These are phyloP conservation scores for Rosellinia necatrix DNA, from an alignment of 2,329 filamentous ascomycete genomes.

Conservation along the genomic window DNA sequence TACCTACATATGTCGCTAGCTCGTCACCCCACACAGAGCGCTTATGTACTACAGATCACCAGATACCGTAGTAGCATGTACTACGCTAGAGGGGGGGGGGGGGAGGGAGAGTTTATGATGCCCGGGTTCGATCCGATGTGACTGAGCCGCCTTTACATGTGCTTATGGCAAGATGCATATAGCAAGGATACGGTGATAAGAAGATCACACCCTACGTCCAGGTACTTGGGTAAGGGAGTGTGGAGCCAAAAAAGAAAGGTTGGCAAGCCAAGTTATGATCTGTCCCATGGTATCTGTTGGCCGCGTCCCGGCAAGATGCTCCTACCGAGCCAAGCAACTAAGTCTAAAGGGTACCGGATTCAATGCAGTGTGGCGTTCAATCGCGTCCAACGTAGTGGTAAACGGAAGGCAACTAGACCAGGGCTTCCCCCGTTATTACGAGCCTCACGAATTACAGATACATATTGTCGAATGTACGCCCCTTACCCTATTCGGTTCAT, in stretches of 20 bases:
- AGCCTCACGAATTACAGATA: constrained; percentile 11
- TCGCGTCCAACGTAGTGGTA: constrained; percentile 1
- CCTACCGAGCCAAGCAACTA: constrained; percentile 7
- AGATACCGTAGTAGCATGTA: no score
- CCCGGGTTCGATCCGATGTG: constrained; percentile 19
- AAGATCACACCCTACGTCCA: constrained; percentile 11
- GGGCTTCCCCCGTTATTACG: constrained; percentile 2
- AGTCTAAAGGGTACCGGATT: not conserved
- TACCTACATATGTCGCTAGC: not conserved
- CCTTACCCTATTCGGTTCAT: constrained; percentile 5
- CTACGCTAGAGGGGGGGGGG: constrained; percentile 8
- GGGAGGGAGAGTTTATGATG: constrained; percentile 5
- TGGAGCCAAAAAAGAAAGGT: not conserved
- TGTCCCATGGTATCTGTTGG: not conserved
- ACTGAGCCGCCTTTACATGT: constrained; percentile 12
- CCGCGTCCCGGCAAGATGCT: constrained; percentile 7
- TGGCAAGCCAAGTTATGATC: constrained; percentile 9
- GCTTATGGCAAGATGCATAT: constrained; percentile 5
- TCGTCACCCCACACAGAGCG: constrained; percentile 7
- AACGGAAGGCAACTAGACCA: constrained; percentile 2
- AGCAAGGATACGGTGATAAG: constrained; percentile 1
- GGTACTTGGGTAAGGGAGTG: constrained; percentile 11
- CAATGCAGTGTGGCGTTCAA: constrained; percentile 8
- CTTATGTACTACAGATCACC: constrained; percentile 4
- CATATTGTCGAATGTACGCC: constrained; percentile 1